Evolutionary conservation across 225 moss, liverwort and hornwort species (phyloP), one percentile per base, ranked within the genome.

Genomic region (Bryum argenteum): DNA sequence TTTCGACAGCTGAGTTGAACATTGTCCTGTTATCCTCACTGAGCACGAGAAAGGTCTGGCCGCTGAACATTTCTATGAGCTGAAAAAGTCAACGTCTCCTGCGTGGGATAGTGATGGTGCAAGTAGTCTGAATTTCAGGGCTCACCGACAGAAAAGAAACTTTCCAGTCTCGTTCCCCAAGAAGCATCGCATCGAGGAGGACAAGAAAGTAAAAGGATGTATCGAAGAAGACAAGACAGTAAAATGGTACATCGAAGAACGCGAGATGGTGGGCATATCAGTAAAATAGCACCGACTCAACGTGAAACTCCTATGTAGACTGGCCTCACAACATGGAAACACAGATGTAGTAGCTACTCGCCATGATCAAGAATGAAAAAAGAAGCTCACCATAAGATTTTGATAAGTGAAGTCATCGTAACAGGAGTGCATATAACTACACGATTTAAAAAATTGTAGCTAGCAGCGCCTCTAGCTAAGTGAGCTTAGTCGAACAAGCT

Each of bases 401-500:
- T 48, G 54, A 61, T 55, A 41, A 55, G 40, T 39, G 41, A 20
- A 42, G 50, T 40, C 40, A 73, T 61, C 54, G 71, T 61, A 75
- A 26, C 24, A 66, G 66, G 61, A 61, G 61, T 48, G 71, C 55
- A 55, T 24, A 71, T 24, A 61, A 80, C 55, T 80, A 80, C 71
- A 66, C 13, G 24, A 65, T 66, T 10, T 38, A 37, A 47, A 4
- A 10, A 50, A 48, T 16, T 48, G 26, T 55, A 55, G 66, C 55
- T 48, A 17, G 60, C 42, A 71, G 61, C 47, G 40, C 17, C 47
- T 21, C 55, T 11, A 24, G 73, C 19, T 2, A 17, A 73, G 26
- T 24, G 20, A 16, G 19, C 60, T 75, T 71, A 90, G 52, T 90
- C 88, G 26, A 90, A 90, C 74, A 90, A 76, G 75, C 90, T 78